phyloP scores from a whole-genome alignment of 257 asterid genomes.

The Rehmannia glutinosa region DNA sequence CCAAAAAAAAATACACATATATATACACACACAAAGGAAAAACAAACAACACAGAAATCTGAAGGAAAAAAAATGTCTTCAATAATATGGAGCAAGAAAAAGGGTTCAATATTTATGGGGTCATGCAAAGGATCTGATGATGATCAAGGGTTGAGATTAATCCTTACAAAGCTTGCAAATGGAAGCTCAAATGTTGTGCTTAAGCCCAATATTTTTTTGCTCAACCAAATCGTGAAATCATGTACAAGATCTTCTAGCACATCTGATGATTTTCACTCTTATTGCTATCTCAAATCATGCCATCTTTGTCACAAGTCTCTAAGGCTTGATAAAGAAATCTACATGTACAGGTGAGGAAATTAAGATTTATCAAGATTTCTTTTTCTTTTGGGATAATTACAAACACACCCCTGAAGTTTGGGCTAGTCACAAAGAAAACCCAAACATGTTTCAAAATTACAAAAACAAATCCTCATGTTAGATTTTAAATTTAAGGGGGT shows the following conservation, averaged over 20 bases:
- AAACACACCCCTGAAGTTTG: too few relatives aligned
- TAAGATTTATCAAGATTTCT: not conserved
- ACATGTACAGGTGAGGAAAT: constrained; percentile 34
- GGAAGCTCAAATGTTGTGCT: constrained; percentile 22
- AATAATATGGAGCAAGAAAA: constrained; percentile 35
- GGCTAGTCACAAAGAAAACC: too few relatives aligned
- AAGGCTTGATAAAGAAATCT: constrained; percentile 28
- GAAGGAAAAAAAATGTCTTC: constrained; percentile 20
- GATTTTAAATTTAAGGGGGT: too few relatives aligned
- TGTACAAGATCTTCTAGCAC: not conserved
- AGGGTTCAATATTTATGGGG: not conserved
- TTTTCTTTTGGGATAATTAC: too few relatives aligned
- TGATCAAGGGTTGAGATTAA: constrained; percentile 24
- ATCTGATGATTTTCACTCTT: not conserved
- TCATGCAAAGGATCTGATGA: not conserved
- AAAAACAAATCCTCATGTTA: too few relatives aligned
- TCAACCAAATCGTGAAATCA: not conserved
- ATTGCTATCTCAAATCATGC: constrained; percentile 38
- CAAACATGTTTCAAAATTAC: too few relatives aligned
- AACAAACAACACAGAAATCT: too few relatives aligned
- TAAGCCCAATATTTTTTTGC: constrained; percentile 25
- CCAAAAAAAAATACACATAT: too few relatives aligned
- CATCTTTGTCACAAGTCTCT: constrained; percentile 43
- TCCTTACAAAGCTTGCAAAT: constrained; percentile 15
- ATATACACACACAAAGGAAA: not conserved